Evolutionary conservation across 371 early-diverging fungal species (phyloP), one percentile per base, ranked within the genome.

Genomic region (Fennellomyces sp.): DNA sequence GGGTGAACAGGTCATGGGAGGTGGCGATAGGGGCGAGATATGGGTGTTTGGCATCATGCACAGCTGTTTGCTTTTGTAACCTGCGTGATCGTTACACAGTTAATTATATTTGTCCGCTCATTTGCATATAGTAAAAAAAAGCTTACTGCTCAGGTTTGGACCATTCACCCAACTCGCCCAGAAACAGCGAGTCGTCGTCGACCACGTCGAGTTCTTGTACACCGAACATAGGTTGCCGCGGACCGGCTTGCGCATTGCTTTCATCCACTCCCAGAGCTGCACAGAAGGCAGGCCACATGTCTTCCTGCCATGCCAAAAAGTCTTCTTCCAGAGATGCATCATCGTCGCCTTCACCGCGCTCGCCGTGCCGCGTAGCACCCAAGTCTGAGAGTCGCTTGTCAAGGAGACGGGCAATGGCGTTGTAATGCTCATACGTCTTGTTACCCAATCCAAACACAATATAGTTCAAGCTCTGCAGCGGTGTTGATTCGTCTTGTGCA

Each of bases 351-450:
- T 95, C 94, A 31, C 99, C 99, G 53, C 84, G 76, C 51, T 85
- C 86, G 45, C 90, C 92, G 29, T 96, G 69, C 8, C 91, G 79
- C 12, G 58, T 72, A n/a, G 91, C 97, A 23, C 97, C 97, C 49
- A 93, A 71, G 19, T 72, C 67, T 19, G 58, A 62, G 56, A 97
- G 67, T 19, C 83, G 77, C 30, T 75, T 76, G 60, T 94, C 90
- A 19, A 94, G 61, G 0, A 82, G 72, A 23, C 93, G 79, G 17
- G 81, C 82, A 28, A 93, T 91, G 50, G 88, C 85, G 70, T 97
- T 96, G 74, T 91, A 97, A 64, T 94, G 92, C 69, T 97, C 97
- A 76, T 98, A 98, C 1, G 99, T 97, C 74, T 88, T 94, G 82
- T 97, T 98, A 39, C 99, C 99, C 36, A 98, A 86, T 10, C 94